Evolutionary conservation across 306 rosid genomes (phyloP).

Genomic region (Gastrolobium villosum): DNA sequence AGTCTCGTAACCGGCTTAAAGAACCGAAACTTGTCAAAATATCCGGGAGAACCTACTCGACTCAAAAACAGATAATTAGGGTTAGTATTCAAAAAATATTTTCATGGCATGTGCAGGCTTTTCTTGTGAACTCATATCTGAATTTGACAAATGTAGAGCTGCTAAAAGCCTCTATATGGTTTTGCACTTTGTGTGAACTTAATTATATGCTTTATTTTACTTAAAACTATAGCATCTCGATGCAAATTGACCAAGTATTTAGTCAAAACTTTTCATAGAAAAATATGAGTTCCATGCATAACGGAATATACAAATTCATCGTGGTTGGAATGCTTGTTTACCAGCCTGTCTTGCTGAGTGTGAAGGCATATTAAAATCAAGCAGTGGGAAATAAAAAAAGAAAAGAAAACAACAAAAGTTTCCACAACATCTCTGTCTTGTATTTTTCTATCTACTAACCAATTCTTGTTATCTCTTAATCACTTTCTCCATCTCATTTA

Average conservation of each 20-base stretch:
- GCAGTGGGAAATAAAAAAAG: background rate
- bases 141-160: slow-evolving; percentile 29
- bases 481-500: slow-evolving; percentile 2
- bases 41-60: too few species aligned
- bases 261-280: slow-evolving; percentile 53
- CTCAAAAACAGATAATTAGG: too few species aligned
- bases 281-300: slow-evolving; percentile 56
- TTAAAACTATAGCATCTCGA: slow-evolving; percentile 29
- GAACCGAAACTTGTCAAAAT: too few species aligned
- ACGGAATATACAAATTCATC: slow-evolving; percentile 54
- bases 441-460: slow-evolving; percentile 23
- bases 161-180: slow-evolving; percentile 27
- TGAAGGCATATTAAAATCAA: slow-evolving; percentile 53
- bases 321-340: slow-evolving; percentile 53
- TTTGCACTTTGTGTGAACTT: slow-evolving; percentile 33
- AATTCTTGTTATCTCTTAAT: background rate
- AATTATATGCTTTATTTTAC: slow-evolving; percentile 30
- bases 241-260: slow-evolving; percentile 49
- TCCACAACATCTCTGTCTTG: slow-evolving; percentile 29
- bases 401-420: background rate
- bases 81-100: too few species aligned
- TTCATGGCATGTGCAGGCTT: slow-evolving; percentile 22
- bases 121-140: slow-evolving; percentile 33
- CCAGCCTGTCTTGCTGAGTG: slow-evolving; percentile 63
- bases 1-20: too few species aligned